A percentile compares a stretch with the other conserved stretches of the same genome.
Evolutionary conservation across 2,329 filamentous ascomycete genomes (phyloP).

Genomic region (Neonectria sp.): DNA sequence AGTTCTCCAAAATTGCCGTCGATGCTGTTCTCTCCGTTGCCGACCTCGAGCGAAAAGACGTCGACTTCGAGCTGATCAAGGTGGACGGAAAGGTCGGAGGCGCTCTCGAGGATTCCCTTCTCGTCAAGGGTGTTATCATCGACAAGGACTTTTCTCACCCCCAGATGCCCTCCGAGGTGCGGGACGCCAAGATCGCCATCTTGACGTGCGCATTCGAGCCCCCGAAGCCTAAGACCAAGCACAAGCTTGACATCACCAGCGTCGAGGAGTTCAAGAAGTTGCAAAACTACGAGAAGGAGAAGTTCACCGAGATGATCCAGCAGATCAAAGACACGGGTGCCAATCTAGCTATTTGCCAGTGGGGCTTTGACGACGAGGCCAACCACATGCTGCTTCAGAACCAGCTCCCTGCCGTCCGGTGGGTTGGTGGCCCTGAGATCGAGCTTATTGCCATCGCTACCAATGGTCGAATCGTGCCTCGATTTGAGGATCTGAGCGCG

Average conservation of each 20-base stretch:
- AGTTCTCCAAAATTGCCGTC: conserved; percentile 97
- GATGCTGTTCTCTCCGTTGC: conserved; percentile 97
- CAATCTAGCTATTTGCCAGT: conserved; percentile 98
- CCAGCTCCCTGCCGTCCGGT: conserved; percentile 93
- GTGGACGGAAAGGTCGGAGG: conserved; percentile 99
- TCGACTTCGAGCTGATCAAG: conserved; percentile 99
- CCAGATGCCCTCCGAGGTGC: conserved; percentile 97
- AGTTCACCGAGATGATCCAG: conserved; percentile 98
- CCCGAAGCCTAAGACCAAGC: conserved; percentile 99
- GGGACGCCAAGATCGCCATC: conserved; percentile 96
- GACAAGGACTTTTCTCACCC: conserved; percentile 99
- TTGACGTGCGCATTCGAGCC: conserved; percentile 98
- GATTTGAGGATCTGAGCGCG: conserved; percentile 93
- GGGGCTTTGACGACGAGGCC: conserved; percentile 99
- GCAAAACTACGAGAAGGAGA: conserved; percentile 94
- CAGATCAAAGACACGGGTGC: conserved; percentile 98
- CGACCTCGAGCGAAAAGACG: conserved; percentile 95
- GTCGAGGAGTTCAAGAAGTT: conserved; percentile 99
- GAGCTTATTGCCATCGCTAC: conserved; percentile 99
- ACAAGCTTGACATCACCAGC: conserved; percentile 96
- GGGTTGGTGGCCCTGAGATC: conserved; percentile 98
- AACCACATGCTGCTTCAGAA: conserved; percentile 98
- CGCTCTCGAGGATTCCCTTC: conserved; percentile 89
- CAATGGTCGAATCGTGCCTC: conserved; percentile 96
- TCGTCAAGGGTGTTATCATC: conserved; percentile 98